These are phyloP conservation scores for Alternaria sp. DNA, from an alignment of 2,329 filamentous ascomycete genomes.

Conservation along the genomic window DNA sequence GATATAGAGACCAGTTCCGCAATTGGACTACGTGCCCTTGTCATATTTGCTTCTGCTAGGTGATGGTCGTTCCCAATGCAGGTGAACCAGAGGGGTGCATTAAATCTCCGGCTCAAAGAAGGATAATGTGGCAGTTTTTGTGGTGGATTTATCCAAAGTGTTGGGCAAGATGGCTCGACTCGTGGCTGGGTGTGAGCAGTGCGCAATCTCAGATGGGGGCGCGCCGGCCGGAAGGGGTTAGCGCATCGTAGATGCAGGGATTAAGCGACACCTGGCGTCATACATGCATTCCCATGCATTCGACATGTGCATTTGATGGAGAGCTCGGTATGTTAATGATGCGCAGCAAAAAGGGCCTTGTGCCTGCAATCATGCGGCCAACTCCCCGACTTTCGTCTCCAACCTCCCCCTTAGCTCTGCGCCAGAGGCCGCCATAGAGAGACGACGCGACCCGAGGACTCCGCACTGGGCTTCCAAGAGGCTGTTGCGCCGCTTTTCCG, in stretches of 20 bases:
- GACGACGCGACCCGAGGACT: conserved; percentile 5
- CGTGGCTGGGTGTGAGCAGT: conserved; percentile 1
- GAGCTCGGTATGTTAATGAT: conserved; percentile 3
- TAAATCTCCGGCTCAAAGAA: background rate
- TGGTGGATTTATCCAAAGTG: conserved; percentile 5
- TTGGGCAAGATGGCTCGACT: conserved; percentile 7
- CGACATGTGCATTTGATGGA: conserved; percentile 2
- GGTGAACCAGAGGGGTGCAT: conserved; percentile 3
- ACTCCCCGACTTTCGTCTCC: background rate
- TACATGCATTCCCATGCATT: conserved; percentile 13
- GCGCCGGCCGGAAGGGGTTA: background rate
- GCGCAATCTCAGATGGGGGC: background rate
- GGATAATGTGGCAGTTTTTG: background rate
- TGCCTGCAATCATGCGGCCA: background rate
- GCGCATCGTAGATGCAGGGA: background rate
- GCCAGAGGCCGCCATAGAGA: background rate
- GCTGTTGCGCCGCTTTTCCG: background rate
- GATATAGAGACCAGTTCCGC: background rate
- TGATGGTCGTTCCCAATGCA: background rate
- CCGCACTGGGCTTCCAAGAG: conserved; percentile 5
- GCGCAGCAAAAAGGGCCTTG: conserved; percentile 5
- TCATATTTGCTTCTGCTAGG: background rate
- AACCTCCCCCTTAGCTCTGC: background rate
- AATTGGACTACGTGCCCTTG: background rate
- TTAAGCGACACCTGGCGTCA: conserved; percentile 18